Evolutionary conservation across 1,139 yeast species (phyloP).

Genomic region (Suhomyces taliae): DNA sequence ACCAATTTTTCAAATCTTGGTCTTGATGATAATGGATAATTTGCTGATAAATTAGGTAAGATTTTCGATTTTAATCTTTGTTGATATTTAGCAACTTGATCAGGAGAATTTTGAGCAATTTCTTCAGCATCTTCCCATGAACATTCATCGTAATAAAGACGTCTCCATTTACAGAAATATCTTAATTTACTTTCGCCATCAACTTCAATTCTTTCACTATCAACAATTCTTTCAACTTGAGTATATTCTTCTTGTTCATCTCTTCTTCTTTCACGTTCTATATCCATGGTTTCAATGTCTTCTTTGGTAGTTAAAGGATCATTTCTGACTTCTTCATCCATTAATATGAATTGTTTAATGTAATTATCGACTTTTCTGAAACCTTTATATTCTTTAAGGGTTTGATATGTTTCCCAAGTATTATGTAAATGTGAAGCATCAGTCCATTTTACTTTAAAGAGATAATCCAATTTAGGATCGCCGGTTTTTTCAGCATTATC

Average conservation of each 20-base stretch:
- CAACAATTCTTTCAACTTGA: constrained; percentile 86
- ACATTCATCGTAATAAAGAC: constrained; percentile 91
- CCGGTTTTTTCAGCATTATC: constrained; percentile 41
- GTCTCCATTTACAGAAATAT: constrained; percentile 90
- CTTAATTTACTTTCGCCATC: constrained; percentile 68
- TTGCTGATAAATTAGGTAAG: constrained; percentile 77
- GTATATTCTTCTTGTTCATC: constrained; percentile 85
- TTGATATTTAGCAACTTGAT: constrained; percentile 81
- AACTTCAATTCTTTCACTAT: constrained; percentile 69
- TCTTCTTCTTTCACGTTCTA: constrained; percentile 79
- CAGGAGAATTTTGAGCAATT: constrained; percentile 82
- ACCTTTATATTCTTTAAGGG: constrained; percentile 63
- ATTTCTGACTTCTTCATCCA: constrained; percentile 71
- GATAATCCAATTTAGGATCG: constrained; percentile 60
- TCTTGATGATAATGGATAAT: constrained; percentile 66
- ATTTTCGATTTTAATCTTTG: constrained; percentile 80
- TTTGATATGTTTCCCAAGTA: constrained; percentile 82
- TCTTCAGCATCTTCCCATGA: constrained; percentile 96
- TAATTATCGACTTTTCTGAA: constrained; percentile 87
- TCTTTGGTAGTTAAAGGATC: constrained; percentile 85
- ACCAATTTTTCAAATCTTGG: constrained; percentile 88
- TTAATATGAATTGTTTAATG: constrained; percentile 70
- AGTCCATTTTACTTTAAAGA: constrained; percentile 82
- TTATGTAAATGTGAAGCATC: constrained; percentile 89
- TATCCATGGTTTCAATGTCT: constrained; percentile 89